Percentiles rank a stretch among this genome's conserved stretches.
These are phyloP conservation scores for Solanum chiquidenum DNA, from an alignment of 257 asterid species.

Conservation along the genomic window DNA sequence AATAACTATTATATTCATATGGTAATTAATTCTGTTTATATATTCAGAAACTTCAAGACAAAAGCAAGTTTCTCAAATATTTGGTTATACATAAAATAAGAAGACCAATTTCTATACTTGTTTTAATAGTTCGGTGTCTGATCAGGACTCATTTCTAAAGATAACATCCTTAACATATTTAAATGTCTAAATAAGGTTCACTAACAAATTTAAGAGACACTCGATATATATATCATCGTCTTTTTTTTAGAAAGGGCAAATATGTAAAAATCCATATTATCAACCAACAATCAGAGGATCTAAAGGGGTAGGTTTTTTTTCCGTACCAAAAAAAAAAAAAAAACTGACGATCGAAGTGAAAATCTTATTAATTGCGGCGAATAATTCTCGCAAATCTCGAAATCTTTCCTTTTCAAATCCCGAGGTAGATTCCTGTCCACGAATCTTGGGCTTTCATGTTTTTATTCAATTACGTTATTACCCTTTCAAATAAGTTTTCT, in stretches of 20 bases:
- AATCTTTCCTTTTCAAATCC: conserved; percentile 13
- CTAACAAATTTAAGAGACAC: not conserved
- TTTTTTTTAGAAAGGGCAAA: not conserved
- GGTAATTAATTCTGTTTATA: too few relatives aligned
- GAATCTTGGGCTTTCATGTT: not conserved
- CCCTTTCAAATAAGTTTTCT: not conserved
- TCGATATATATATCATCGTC: not conserved
- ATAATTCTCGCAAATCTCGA: not conserved
- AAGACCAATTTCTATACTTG: not conserved
- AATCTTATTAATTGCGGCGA: not conserved
- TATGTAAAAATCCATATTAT: not conserved
- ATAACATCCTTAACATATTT: not conserved
- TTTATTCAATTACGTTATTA: not conserved
- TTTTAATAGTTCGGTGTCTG: not conserved
- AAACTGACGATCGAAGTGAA: not conserved
- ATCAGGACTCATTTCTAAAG: not conserved
- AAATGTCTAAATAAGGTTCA: not conserved
- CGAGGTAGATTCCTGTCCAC: conserved; percentile 15
- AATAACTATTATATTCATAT: not conserved
- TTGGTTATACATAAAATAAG: not conserved
- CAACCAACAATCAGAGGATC: not conserved
- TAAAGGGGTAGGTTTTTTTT: not conserved
- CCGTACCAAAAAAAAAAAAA: not conserved
- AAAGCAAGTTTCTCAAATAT: not conserved
- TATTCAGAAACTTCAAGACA: not conserved